phyloP scores from a whole-genome alignment of 176 grass and related monocot species.

The Raddia guianensis region DNA sequence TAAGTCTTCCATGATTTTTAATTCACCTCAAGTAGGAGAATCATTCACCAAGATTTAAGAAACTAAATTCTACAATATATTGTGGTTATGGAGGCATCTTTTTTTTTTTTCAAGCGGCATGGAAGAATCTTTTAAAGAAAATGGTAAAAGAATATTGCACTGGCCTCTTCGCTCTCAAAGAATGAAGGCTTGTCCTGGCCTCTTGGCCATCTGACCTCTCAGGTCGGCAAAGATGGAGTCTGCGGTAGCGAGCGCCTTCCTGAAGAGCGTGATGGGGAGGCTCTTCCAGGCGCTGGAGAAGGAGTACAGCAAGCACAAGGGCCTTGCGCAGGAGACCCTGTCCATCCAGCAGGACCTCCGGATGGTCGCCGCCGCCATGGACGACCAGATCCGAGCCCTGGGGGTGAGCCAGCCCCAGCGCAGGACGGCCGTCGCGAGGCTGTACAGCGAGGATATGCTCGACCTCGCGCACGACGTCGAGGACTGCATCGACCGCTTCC shows the following conservation, averaged over 20 bases:
- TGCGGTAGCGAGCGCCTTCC: background rate
- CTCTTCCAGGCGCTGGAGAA: constrained; percentile 22
- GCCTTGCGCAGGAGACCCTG: background rate
- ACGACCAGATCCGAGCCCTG: background rate
- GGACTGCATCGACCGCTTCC: constrained; percentile 9
- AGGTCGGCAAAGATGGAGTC: no score
- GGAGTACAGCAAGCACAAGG: constrained; percentile 30
- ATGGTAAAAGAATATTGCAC: no score
- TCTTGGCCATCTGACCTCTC: no score
- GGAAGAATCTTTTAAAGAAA: no score
- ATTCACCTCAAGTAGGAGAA: no score
- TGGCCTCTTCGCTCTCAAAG: no score
- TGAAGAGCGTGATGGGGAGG: constrained; percentile 31
- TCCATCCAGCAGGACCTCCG: constrained; percentile 26
- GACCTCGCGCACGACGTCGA: constrained; percentile 16
- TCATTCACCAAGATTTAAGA: no score
- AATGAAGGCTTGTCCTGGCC: no score
- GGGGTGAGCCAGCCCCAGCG: background rate
- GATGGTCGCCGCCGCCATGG: constrained; percentile 39
- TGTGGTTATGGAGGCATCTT: no score
- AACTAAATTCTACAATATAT: no score
- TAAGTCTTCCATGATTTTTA: no score
- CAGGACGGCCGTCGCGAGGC: background rate
- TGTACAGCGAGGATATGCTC: constrained; percentile 27
- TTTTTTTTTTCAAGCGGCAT: no score